These are phyloP conservation scores for Larix sibirica DNA, from an alignment of 83 land plant species.

Conservation along the genomic window DNA sequence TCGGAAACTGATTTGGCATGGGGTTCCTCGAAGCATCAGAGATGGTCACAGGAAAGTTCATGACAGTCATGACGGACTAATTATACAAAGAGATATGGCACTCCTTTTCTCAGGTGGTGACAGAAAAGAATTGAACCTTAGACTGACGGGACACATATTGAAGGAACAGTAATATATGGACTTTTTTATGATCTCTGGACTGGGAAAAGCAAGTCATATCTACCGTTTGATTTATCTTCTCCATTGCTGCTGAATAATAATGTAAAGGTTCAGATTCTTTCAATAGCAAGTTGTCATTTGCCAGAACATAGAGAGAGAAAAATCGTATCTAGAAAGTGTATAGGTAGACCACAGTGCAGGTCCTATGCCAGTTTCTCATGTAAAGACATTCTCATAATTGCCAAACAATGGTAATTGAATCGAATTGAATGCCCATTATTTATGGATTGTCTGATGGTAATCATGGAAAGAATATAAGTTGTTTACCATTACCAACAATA, in stretches of 20 bases:
- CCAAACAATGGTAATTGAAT: too few species aligned
- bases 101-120: conserved; percentile 36
- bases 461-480: too few species aligned
- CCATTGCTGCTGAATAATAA: background rate
- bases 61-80: conserved; percentile 41
- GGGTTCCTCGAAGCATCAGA: conserved; percentile 43
- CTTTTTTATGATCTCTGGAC: too few species aligned
- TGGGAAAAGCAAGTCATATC: background rate
- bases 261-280: background rate
- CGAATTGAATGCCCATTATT: too few species aligned
- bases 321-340: background rate
- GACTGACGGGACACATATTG: too few species aligned
- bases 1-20: conserved; percentile 47
- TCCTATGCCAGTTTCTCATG: background rate
- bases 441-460: too few species aligned
- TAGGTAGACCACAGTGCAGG: background rate
- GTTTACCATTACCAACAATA: too few species aligned
- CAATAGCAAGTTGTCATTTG: background rate
- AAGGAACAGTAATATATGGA: too few species aligned
- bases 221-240: background rate
- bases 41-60: conserved; percentile 38
- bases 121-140: conserved; percentile 34
- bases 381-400: too few species aligned
- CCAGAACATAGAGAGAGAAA: background rate
- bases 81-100: conserved; percentile 37